Conservation (phyloP, 2,329 filamentous ascomycete genomes). For the Penicillium olsonii region DNA sequence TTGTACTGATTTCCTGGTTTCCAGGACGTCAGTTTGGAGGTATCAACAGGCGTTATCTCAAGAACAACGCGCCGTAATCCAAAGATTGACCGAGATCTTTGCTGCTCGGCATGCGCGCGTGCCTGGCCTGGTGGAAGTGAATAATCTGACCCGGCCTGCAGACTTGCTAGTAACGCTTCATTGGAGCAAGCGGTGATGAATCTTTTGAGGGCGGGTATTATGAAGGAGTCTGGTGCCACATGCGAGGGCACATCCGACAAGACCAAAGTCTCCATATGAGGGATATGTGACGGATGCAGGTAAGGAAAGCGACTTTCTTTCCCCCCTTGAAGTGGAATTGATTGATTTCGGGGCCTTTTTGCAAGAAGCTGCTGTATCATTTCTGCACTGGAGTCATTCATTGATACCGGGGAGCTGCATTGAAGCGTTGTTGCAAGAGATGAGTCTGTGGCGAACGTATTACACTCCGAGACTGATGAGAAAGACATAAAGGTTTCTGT, state of each 20-base stretch:
- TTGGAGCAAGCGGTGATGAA: slow-evolving; percentile 61
- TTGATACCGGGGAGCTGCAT: slow-evolving; percentile 21
- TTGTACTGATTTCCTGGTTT: slow-evolving; percentile 48
- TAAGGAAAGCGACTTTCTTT: slow-evolving; percentile 32
- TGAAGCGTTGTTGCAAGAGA: slow-evolving; percentile 12
- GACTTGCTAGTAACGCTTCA: slow-evolving; percentile 54
- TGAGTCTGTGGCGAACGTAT: neutral
- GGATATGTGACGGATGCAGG: slow-evolving; percentile 58
- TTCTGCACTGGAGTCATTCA: slow-evolving; percentile 28
- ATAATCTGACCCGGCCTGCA: slow-evolving; percentile 59
- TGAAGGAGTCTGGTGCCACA: slow-evolving; percentile 42
- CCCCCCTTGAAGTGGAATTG: slow-evolving; percentile 30
- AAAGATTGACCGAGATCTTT: slow-evolving; percentile 55
- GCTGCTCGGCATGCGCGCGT: slow-evolving; percentile 50
- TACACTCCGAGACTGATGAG: slow-evolving; percentile 9
- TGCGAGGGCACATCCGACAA: slow-evolving; percentile 58
- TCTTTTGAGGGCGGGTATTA: slow-evolving; percentile 49
- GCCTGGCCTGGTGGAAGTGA: slow-evolving; percentile 59
- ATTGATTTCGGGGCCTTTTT: slow-evolving; percentile 38
- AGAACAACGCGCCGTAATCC: slow-evolving; percentile 58
- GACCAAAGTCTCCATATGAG: slow-evolving; percentile 56
- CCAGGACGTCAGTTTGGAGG: slow-evolving; percentile 34
- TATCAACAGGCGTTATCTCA: slow-evolving; percentile 49
- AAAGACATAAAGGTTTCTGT: slow-evolving; percentile 5
- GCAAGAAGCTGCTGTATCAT: slow-evolving; percentile 42